Conservation (phyloP, 2,329 filamentous ascomycete genomes). For the Cryphonectria naterciae region DNA sequence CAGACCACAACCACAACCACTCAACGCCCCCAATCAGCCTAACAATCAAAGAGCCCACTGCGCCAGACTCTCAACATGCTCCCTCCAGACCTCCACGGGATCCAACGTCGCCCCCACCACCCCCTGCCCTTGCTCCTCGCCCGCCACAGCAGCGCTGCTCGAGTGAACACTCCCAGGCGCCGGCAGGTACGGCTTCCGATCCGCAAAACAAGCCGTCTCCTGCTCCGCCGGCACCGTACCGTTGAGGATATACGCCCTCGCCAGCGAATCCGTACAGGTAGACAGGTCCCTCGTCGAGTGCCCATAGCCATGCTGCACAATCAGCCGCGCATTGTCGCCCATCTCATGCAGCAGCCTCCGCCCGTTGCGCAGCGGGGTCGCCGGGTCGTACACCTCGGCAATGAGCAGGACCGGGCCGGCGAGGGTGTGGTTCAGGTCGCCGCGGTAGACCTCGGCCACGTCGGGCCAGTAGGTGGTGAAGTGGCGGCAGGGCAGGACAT, state of each 20-base stretch:
- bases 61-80: constrained; percentile 32
- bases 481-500: constrained; percentile 51
- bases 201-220: constrained; percentile 51
- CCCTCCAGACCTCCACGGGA: constrained; percentile 33
- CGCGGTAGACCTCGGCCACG: constrained; percentile 51
- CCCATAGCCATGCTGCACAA: constrained; percentile 55
- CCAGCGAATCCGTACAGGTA: constrained; percentile 48
- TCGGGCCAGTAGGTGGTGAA: constrained; percentile 50
- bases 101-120: neutral
- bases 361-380: constrained; percentile 54
- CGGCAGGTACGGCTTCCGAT: constrained; percentile 50
- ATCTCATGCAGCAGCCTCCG: constrained; percentile 49
- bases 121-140: neutral
- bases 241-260: constrained; percentile 45
- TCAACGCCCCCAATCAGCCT: neutral
- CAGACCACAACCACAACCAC: neutral
- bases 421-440: constrained; percentile 48
- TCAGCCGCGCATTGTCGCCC: constrained; percentile 51
- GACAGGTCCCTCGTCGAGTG: constrained; percentile 52
- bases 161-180: neutral
- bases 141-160: neutral
- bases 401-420: constrained; percentile 51
- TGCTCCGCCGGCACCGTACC: constrained; percentile 45
- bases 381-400: constrained; percentile 54
- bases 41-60: constrained; percentile 22